Conservation (phyloP, 768 basidiomycete species). For the Leccinum obscurum region DNA sequence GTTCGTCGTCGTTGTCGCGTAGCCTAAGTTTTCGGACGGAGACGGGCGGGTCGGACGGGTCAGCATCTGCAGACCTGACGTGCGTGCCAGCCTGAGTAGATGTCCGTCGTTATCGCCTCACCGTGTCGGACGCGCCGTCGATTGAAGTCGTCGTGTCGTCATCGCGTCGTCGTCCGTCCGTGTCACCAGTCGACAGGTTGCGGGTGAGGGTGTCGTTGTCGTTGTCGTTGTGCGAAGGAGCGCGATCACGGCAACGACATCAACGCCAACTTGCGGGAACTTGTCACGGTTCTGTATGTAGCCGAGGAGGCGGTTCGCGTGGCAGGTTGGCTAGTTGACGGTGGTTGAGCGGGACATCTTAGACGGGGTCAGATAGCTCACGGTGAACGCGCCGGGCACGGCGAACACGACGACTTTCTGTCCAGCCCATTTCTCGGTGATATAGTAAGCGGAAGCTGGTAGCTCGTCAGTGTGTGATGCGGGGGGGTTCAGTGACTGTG, state of each 20-base stretch:
- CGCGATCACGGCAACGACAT: conserved; percentile 51
- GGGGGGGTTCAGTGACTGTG: background rate
- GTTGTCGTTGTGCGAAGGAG: no score
- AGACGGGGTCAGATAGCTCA: conserved; percentile 33
- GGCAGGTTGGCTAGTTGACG: conserved; percentile 39
- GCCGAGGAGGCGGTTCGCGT: conserved; percentile 44
- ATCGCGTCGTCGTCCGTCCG: no score
- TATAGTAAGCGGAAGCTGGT: conserved; percentile 53
- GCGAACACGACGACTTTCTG: conserved; percentile 81
- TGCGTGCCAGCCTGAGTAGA: no score
- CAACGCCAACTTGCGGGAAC: conserved; percentile 54
- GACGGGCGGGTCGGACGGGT: no score
- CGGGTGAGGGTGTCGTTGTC: no score
- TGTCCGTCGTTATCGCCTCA: no score
- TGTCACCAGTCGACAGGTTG: no score
- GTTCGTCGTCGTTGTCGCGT: no score
- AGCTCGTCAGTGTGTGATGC: background rate
- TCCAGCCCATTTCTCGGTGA: conserved; percentile 65
- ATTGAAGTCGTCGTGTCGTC: no score
- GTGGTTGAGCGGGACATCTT: background rate
- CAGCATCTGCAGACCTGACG: no score
- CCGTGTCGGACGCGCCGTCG: no score
- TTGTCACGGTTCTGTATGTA: conserved; percentile 47
- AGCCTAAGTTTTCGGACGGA: no score
- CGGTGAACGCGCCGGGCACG: conserved; percentile 82